Base-by-base conservation (phyloP, 306 rosid species). In the Sindora glabra region DNA sequence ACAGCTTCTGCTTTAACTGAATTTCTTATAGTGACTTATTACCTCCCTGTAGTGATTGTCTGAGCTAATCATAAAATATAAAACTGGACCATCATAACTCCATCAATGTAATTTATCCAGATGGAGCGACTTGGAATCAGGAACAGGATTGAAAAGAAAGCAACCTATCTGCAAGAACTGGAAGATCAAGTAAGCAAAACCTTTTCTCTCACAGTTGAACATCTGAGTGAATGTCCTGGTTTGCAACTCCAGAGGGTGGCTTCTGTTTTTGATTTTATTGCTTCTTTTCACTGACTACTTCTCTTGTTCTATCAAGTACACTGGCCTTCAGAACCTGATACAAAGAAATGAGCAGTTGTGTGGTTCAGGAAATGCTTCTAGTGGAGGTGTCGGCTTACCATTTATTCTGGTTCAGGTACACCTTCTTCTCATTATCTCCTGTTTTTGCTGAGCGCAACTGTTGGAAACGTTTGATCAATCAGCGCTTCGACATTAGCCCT, bases 381-480 rank as follows among this genome's bases (percentile, higher is more conserved):
- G 79, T 18, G 98, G 96, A 41, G 97, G 98, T 49, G 98, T 92
- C 65, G 81, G 95, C 52, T 83, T 92, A 54, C 98, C 98, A 48
- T 92, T 92, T 73, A 88, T 92, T 80, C 75, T 92, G 59, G 98
- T 92, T 50, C 96, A 92, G 86, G 98, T 88, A 85, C 2, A 13
- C 32, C 50, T 2, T 56, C 69, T 69, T 21, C 51, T 33, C 2
- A 13, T 37, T 54, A 3, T 56, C 69, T 69, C 25, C 51, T 33
- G 13, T 38, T 42, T 62, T 56, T 61, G 38, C 18, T 47, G 27
- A 34, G 26, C 54, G 39, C n/a, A n/a, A n/a, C n/a, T n/a, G n/a
- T n/a, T n/a, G n/a, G n/a, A n/a, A n/a, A n/a, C n/a, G n/a, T n/a
- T n/a, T n/a, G n/a, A n/a, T n/a, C n/a, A n/a, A n/a, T n/a, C n/a